Evolutionary conservation across 805 yeast species (phyloP).

Genomic region (Cephaloascus albidus): DNA sequence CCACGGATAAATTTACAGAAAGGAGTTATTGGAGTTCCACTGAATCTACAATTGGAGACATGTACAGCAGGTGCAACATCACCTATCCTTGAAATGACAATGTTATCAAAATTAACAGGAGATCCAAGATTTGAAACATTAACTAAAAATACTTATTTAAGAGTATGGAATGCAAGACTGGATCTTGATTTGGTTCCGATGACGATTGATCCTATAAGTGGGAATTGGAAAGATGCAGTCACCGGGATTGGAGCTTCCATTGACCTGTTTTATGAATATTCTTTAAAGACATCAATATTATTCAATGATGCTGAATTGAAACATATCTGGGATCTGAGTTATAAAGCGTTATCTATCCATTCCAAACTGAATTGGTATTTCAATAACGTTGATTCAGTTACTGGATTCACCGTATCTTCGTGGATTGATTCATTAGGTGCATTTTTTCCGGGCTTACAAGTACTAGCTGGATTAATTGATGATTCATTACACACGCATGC

Average conservation of each 20-base stretch:
- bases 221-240: conserved; percentile 45
- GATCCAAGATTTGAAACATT: conserved; percentile 60
- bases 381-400: conserved; percentile 43
- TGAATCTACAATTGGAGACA: conserved; percentile 45
- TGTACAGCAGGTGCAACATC: conserved; percentile 87
- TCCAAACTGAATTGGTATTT: conserved; percentile 43
- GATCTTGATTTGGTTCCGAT: conserved; percentile 62
- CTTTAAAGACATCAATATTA: conserved; percentile 65
- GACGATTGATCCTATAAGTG: conserved; percentile 55
- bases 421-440: conserved; percentile 90
- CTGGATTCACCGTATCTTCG: conserved; percentile 38
- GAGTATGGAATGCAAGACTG: conserved; percentile 62
- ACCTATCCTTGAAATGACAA: conserved; percentile 70
- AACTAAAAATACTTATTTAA: conserved; percentile 54
- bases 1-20: conserved; percentile 64
- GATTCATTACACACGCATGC: conserved; percentile 58
- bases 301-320: conserved; percentile 49
- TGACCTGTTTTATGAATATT: conserved; percentile 86
- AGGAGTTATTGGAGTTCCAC: conserved; percentile 40
- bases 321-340: conserved; percentile 52
- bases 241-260: conserved; percentile 88
- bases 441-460: conserved; percentile 82
- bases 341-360: conserved; percentile 47
- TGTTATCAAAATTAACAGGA: conserved; percentile 66
- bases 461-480: conserved; percentile 61